These are phyloP conservation scores for Ogataea methanolica DNA, from an alignment of 805 yeast species.

Conservation along the genomic window DNA sequence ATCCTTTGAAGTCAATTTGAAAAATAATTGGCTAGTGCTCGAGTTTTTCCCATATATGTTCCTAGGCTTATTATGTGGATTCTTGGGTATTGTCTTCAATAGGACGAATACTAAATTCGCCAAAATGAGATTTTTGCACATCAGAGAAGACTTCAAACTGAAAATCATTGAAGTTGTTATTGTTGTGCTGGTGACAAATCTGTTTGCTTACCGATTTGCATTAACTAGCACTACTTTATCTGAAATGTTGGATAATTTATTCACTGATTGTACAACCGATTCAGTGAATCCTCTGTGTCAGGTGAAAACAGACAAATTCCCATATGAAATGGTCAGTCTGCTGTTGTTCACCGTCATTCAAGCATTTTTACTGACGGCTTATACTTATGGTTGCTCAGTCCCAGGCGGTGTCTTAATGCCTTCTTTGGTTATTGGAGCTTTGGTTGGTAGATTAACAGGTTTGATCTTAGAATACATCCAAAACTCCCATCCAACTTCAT, in stretches of 20 bases:
- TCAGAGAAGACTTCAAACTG: slow-evolving; percentile 22
- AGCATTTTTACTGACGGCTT: slow-evolving; percentile 59
- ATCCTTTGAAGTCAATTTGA: slow-evolving; percentile 62
- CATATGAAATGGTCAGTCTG: slow-evolving; percentile 28
- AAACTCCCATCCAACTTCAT: slow-evolving; percentile 29
- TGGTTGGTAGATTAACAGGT: slow-evolving; percentile 54
- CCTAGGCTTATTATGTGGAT: slow-evolving; percentile 68
- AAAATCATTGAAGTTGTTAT: slow-evolving; percentile 44
- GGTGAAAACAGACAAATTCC: slow-evolving; percentile 27
- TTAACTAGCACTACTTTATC: slow-evolving; percentile 52
- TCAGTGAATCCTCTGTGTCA: slow-evolving; percentile 24
- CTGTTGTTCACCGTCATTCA: slow-evolving; percentile 38
- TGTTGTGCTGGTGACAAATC: slow-evolving; percentile 46
- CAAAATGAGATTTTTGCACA: slow-evolving; percentile 21
- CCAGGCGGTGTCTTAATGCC: slow-evolving; percentile 71
- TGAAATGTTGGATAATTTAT: slow-evolving; percentile 54
- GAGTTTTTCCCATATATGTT: slow-evolving; percentile 71
- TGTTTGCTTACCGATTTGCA: slow-evolving; percentile 51
- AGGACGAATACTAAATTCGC: slow-evolving; percentile 43
- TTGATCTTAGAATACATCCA: slow-evolving; percentile 47
- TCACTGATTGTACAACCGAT: slow-evolving; percentile 54
- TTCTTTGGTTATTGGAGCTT: slow-evolving; percentile 57
- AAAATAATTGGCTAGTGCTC: slow-evolving; percentile 65
- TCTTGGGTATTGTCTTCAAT: slow-evolving; percentile 53
- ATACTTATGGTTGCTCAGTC: slow-evolving; percentile 63